Evolutionary conservation across 2,329 filamentous ascomycete species (phyloP), one percentile per base, ranked within the genome.

Genomic region (Alternaria viburni): DNA sequence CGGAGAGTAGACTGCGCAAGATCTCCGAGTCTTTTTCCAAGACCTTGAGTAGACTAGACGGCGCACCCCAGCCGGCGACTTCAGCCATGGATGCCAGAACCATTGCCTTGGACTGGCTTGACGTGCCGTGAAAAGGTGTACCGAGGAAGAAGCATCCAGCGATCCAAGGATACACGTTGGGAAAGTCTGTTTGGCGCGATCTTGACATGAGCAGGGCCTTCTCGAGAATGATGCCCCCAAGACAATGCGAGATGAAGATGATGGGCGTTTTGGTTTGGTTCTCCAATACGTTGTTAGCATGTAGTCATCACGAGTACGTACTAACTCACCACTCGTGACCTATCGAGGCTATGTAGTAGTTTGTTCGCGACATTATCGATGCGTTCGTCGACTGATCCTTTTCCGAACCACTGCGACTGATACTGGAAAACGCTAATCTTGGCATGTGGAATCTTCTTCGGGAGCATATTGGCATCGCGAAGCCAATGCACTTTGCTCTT

Each of bases 351-450:
- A 7, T 59, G 54, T 32, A 76, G 52, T n/a, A 78, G 51, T 41
- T 74, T 67, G 54, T 67, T 62, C 6, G 73, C 75, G 1, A 77
- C 67, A 50, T 67, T 69, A 8, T 72, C 69, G n/a, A 77, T 62
- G n/a, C 68, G 61, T 49, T 76, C 70, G 11, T 75, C 69, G 15
- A 77, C 67, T 5, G 73, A 65, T 28, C 68, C 71, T 36, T 67
- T 70, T n/a, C 73, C 74, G 56, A 76, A 73, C 70, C 76, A 76
- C 56, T 76, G 72, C 7, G 64, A 70, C 46, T 73, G 65, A 55
- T 78, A 78, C 21, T 69, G 63, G 57, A 74, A 75, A 4, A 71
- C 65, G 47, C 74, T 74, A 28, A 77, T 77, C 44, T 75, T 69
- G 13, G 72, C 67, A 52, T 73, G 67, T 9, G 74, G 69, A 32